Evolutionary conservation across 129 eudicot genomes (phyloP).

Genomic region (Tagetes patula): DNA sequence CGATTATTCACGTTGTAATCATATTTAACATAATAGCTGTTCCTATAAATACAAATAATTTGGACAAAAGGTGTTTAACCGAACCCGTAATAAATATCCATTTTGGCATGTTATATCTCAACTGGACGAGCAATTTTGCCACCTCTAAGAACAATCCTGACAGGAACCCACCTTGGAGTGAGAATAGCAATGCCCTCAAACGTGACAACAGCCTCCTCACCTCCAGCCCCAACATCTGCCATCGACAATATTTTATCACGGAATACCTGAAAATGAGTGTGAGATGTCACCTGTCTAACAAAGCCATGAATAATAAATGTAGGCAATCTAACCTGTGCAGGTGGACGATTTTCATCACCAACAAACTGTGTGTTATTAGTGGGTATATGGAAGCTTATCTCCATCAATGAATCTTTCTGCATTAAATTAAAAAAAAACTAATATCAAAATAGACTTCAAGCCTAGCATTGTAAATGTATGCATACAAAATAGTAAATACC

Average conservation of each 20-base stretch:
- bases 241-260: conserved; percentile 75
- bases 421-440: conserved; percentile 14
- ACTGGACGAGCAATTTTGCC: background rate
- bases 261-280: conserved; percentile 51
- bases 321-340: conserved; percentile 63
- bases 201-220: conserved; percentile 89
- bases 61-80: background rate
- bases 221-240: conserved; percentile 94
- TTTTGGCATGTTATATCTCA: background rate
- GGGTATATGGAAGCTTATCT: conserved; percentile 89
- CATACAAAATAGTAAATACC: background rate
- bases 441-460: conserved; percentile 1
- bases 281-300: conserved; percentile 9
- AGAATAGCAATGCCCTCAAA: conserved; percentile 95
- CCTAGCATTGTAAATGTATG: conserved; percentile 13
- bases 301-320: conserved; percentile 11
- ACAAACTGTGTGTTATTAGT: conserved; percentile 87
- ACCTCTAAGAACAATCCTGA: conserved; percentile 16
- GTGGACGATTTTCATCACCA: conserved; percentile 89
- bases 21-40: background rate
- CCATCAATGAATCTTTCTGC: conserved; percentile 98
- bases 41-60: background rate
- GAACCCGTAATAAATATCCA: background rate
- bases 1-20: background rate
- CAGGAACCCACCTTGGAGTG: conserved; percentile 74